Evolutionary conservation across 1,139 yeast species (phyloP).

Genomic region (Wickerhamiella infanticola): DNA sequence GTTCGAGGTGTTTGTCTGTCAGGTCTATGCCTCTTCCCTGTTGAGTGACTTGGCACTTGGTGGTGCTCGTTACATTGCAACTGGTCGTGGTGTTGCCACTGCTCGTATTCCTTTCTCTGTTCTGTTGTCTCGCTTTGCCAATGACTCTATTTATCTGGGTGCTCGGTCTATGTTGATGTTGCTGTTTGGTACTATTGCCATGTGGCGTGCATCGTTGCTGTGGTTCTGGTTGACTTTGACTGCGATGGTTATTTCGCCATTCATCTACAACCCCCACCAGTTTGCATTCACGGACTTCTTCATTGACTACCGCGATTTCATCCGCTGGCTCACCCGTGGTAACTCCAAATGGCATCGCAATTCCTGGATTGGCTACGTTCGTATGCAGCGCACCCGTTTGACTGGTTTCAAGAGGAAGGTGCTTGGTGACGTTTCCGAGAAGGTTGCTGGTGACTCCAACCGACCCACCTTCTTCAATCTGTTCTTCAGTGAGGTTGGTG

Average conservation of each 20-base stretch:
- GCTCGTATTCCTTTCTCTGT: conserved; percentile 96
- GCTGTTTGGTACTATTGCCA: conserved; percentile 78
- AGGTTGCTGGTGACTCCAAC: conserved; percentile 84
- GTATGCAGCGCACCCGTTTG: conserved; percentile 89
- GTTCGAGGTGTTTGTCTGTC: conserved; percentile 97
- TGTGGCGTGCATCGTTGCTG: conserved; percentile 92
- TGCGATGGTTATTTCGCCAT: conserved; percentile 86
- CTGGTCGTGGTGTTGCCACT: conserved; percentile 99
- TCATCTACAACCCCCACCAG: conserved; percentile 95
- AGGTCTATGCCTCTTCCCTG: conserved; percentile 85
- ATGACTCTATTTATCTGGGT: conserved; percentile 93
- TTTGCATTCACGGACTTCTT: conserved; percentile 98
- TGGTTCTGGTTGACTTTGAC: conserved; percentile 98
- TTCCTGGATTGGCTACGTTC: conserved; percentile 97
- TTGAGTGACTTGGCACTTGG: conserved; percentile 90
- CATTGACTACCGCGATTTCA: conserved; percentile 94
- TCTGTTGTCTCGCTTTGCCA: conserved; percentile 90
- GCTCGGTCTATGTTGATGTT: conserved; percentile 81
- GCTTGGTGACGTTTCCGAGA: conserved; percentile 75
- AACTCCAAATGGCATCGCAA: conserved; percentile 97
- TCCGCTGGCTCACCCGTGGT: conserved; percentile 98
- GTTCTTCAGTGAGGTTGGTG: conserved; percentile 71
- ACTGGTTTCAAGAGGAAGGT: conserved; percentile 96
- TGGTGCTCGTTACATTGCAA: conserved; percentile 98
- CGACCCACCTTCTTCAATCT: conserved; percentile 88